Conservation (phyloP, 352 stramenopile genomes). For the Phytophthora pisi region DNA sequence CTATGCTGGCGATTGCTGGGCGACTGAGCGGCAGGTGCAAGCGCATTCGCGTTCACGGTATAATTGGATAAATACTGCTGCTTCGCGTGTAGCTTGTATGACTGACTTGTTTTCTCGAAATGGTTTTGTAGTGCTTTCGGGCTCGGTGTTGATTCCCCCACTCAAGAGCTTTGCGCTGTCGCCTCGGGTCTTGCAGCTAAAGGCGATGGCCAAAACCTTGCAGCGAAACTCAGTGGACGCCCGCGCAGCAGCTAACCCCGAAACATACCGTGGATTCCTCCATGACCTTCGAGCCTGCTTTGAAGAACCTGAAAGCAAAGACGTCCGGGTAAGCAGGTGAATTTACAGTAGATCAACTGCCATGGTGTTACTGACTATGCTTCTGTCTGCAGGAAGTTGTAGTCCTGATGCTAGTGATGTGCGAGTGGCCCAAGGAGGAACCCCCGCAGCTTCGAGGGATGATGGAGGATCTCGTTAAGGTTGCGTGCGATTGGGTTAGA, state of each 20-base stretch:
- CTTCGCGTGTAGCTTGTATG: background rate
- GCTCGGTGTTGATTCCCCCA: conserved; percentile 30
- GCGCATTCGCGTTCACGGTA: conserved; percentile 48
- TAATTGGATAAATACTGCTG: background rate
- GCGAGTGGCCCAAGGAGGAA: conserved; percentile 38
- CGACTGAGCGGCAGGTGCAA: conserved; percentile 36
- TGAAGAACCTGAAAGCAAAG: conserved; percentile 23
- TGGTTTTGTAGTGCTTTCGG: conserved; percentile 33
- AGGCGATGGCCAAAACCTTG: conserved; percentile 41
- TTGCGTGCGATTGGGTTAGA: conserved; percentile 33
- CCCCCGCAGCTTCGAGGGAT: conserved; percentile 33
- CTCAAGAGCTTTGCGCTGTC: conserved; percentile 47
- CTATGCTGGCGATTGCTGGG: conserved; percentile 42
- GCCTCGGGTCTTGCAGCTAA: conserved; percentile 45
- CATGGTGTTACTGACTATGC: background rate
- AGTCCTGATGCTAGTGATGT: conserved; percentile 42
- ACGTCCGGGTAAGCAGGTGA: conserved; percentile 28
- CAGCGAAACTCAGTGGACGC: conserved; percentile 51
- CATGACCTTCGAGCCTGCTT: conserved; percentile 28
- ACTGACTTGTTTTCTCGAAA: conserved; percentile 4
- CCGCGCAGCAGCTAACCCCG: conserved; percentile 19
- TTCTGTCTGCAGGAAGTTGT: conserved; percentile 41
- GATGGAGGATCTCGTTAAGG: conserved; percentile 32
- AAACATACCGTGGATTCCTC: conserved; percentile 41
- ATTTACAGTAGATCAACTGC: background rate